These are phyloP conservation scores for Stemphylium vesicarium DNA, from an alignment of 2,329 filamentous ascomycete species.

Conservation along the genomic window DNA sequence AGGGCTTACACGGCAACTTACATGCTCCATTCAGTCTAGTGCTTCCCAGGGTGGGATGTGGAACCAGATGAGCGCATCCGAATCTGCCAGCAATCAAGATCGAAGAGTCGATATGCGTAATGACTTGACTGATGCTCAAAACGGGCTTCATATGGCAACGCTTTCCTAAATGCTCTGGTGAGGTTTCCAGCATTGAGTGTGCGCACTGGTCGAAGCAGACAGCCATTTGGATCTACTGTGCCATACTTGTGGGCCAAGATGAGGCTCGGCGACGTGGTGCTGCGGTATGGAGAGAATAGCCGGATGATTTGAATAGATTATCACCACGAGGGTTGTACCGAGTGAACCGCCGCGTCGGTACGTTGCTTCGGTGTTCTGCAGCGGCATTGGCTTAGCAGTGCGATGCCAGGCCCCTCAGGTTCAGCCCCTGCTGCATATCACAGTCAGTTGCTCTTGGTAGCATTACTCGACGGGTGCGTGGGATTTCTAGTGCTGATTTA, in stretches of 20 bases:
- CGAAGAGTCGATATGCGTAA: slow-evolving; percentile 20
- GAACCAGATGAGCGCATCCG: slow-evolving; percentile 29
- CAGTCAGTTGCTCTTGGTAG: slow-evolving; percentile 10
- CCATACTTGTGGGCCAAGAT: slow-evolving; percentile 14
- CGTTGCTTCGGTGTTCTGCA: slow-evolving; percentile 12
- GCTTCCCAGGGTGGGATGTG: slow-evolving; percentile 24
- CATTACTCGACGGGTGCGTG: slow-evolving; percentile 16
- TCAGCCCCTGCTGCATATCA: slow-evolving; percentile 21
- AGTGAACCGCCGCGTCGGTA: slow-evolving; percentile 13
- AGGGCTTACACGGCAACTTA: slow-evolving; percentile 40
- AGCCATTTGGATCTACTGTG: slow-evolving; percentile 6
- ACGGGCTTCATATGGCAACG: neutral
- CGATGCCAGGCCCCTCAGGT: slow-evolving; percentile 16
- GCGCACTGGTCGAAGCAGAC: neutral
- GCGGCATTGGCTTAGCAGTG: slow-evolving; percentile 11
- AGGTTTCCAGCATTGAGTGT: neutral
- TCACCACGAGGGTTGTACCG: slow-evolving; percentile 26
- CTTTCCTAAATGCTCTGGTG: neutral
- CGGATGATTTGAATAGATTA: slow-evolving; percentile 28
- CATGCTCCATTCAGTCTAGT: slow-evolving; percentile 34
- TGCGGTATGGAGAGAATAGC: slow-evolving; percentile 25
- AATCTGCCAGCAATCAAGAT: slow-evolving; percentile 20
- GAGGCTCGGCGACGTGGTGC: slow-evolving; percentile 25
- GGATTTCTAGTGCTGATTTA: slow-evolving; percentile 31
- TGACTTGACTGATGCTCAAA: neutral